These are phyloP conservation scores for Scytalidium lignicola DNA, from an alignment of 2,329 filamentous ascomycete species.

Conservation along the genomic window DNA sequence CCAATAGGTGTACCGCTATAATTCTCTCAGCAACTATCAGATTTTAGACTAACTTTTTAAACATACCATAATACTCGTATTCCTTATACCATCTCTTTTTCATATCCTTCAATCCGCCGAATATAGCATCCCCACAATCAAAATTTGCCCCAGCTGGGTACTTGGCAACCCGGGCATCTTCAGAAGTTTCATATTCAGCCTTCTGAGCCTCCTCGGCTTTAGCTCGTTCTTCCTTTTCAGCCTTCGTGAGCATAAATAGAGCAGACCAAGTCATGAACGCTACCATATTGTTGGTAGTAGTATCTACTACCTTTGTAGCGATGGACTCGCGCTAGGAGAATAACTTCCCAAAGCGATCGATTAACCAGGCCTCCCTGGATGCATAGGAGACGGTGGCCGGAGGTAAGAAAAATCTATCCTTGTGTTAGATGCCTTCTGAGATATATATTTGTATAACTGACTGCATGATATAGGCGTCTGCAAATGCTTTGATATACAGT, in stretches of 20 bases:
- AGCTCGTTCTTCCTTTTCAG: slow-evolving; percentile 7
- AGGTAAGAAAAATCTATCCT: slow-evolving; percentile 1
- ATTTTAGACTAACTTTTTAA: slow-evolving; percentile 18
- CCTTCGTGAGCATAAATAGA: slow-evolving; percentile 23
- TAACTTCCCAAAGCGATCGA: slow-evolving; percentile 19
- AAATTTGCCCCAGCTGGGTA: slow-evolving; percentile 28
- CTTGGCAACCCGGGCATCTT: slow-evolving; percentile 6
- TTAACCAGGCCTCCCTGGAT: slow-evolving; percentile 27
- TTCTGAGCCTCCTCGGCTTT: slow-evolving; percentile 2
- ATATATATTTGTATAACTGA: slow-evolving; percentile 23
- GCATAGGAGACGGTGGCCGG: neutral
- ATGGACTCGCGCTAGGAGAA: slow-evolving; percentile 24
- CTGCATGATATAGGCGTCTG: neutral
- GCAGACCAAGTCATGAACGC: slow-evolving; percentile 31
- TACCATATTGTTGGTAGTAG: slow-evolving; percentile 20
- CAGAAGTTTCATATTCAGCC: neutral
- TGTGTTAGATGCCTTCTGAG: slow-evolving; percentile 9
- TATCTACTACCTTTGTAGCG: slow-evolving; percentile 30
- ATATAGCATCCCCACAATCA: slow-evolving; percentile 25
- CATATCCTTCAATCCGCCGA: slow-evolving; percentile 21
- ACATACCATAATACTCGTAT: slow-evolving; percentile 30
- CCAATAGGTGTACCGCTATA: slow-evolving; percentile 32
- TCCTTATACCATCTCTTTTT: slow-evolving; percentile 26
- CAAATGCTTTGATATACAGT: neutral
- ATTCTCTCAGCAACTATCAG: neutral